Conservation (phyloP, 495 filamentous ascomycete genomes). For the Staphylotrichum longicolle region DNA sequence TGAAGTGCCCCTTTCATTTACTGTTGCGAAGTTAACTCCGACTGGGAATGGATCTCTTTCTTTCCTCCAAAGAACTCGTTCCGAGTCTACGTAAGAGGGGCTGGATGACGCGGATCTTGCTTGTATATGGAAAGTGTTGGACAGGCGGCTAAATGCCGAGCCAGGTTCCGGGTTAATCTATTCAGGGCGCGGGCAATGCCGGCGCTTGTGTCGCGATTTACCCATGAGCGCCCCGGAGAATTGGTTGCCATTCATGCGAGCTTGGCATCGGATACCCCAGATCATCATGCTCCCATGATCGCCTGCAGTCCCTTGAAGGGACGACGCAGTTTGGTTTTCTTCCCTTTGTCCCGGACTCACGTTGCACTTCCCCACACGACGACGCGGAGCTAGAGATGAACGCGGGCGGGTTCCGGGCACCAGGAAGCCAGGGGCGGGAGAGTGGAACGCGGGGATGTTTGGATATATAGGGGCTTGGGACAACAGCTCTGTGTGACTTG, state of each 20-base stretch:
- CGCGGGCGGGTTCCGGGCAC: neutral
- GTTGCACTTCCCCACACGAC: conserved; percentile 1
- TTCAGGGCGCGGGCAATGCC: neutral
- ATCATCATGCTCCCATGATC: neutral
- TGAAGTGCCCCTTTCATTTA: too few species aligned
- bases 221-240: conserved; percentile 2
- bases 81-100: too few species aligned
- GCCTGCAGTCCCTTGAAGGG: neutral
- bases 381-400: conserved; percentile 1
- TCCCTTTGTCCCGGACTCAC: conserved; percentile 11
- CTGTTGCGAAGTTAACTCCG: neutral
- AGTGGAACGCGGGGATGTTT: neutral
- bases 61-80: too few species aligned
- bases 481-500: too few species aligned
- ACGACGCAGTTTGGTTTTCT: neutral
- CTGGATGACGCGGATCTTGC: neutral
- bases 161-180: conserved; percentile 1
- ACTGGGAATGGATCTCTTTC: too few species aligned
- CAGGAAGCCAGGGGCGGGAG: neutral
- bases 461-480: conserved; percentile 1
- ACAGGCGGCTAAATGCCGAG: conserved; percentile 12
- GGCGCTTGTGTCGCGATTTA: conserved; percentile 5
- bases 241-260: conserved; percentile 5
- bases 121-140: neutral
- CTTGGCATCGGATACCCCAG: conserved; percentile 10